Evolutionary conservation across 2,329 filamentous ascomycete genomes (phyloP).

Genomic region (Nothophoma quercina): DNA sequence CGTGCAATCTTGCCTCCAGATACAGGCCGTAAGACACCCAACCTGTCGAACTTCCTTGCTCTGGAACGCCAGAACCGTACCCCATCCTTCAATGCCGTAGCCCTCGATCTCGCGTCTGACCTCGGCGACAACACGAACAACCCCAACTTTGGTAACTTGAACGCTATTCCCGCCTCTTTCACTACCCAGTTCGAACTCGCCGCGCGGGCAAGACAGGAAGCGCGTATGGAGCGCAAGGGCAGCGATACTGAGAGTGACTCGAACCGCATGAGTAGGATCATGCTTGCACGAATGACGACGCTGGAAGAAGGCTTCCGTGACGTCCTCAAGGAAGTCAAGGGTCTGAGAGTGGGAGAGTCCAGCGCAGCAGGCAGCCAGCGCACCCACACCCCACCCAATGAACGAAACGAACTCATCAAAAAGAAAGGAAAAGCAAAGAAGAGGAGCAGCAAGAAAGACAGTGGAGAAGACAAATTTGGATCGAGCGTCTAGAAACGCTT

Average conservation of each 20-base stretch:
- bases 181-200: slow-evolving; percentile 67
- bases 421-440: slow-evolving; percentile 45
- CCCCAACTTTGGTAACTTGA: slow-evolving; percentile 67
- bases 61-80: slow-evolving; percentile 56
- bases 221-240: slow-evolving; percentile 29
- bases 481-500: slow-evolving; percentile 31
- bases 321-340: slow-evolving; percentile 81
- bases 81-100: slow-evolving; percentile 69
- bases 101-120: slow-evolving; percentile 76
- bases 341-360: slow-evolving; percentile 57
- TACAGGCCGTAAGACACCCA: slow-evolving; percentile 65
- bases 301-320: slow-evolving; percentile 90
- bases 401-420: slow-evolving; percentile 30
- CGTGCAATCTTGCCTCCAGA: slow-evolving; percentile 50
- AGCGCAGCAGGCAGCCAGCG: slow-evolving; percentile 36
- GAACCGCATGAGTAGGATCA: slow-evolving; percentile 68
- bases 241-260: slow-evolving; percentile 44
- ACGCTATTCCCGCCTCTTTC: slow-evolving; percentile 75
- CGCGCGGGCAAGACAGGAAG: slow-evolving; percentile 32
- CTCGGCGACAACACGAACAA: slow-evolving; percentile 68
- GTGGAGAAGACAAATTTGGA: slow-evolving; percentile 35
- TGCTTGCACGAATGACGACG: slow-evolving; percentile 90
- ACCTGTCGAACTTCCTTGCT: slow-evolving; percentile 62
- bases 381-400: slow-evolving; percentile 38
- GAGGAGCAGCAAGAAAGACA: slow-evolving; percentile 28